These are phyloP conservation scores for Pontederia crassipes DNA, from an alignment of 176 grass and related monocot species.

Conservation along the genomic window DNA sequence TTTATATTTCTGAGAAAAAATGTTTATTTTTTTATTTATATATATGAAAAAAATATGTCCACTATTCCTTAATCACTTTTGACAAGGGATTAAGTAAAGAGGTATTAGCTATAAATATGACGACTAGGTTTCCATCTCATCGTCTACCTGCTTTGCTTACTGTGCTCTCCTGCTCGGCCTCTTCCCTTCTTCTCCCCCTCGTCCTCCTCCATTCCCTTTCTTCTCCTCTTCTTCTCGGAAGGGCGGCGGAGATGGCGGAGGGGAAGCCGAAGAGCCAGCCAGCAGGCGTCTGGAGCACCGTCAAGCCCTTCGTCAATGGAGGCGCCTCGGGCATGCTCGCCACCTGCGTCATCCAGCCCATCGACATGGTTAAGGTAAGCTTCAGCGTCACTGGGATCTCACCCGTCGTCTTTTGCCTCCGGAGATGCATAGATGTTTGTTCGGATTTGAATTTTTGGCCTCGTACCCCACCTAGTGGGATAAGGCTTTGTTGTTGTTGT, in stretches of 20 bases:
- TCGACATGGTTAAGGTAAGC: slow-evolving; percentile 90
- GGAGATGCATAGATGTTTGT: no score
- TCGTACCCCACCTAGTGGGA: background rate
- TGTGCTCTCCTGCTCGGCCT: background rate
- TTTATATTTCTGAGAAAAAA: no score
- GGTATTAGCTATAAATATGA: background rate
- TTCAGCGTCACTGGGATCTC: no score
- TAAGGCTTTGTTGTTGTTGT: background rate
- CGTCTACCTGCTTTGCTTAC: background rate
- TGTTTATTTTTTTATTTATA: no score
- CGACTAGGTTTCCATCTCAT: background rate
- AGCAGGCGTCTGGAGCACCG: slow-evolving; percentile 32
- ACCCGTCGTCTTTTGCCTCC: background rate
- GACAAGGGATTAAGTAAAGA: no score
- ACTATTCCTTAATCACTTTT: no score
- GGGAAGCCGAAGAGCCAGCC: background rate
- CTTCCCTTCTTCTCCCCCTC: background rate
- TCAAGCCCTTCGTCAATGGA: slow-evolving; percentile 82
- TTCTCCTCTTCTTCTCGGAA: background rate
- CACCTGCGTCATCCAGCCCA: slow-evolving; percentile 89
- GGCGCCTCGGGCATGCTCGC: slow-evolving; percentile 88
- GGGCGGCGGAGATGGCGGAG: background rate
- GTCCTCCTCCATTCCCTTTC: background rate
- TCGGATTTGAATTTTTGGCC: no score
- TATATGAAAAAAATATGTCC: no score